phyloP scores from a whole-genome alignment of 2,329 filamentous ascomycete genomes.

The Fusarium redolens region DNA sequence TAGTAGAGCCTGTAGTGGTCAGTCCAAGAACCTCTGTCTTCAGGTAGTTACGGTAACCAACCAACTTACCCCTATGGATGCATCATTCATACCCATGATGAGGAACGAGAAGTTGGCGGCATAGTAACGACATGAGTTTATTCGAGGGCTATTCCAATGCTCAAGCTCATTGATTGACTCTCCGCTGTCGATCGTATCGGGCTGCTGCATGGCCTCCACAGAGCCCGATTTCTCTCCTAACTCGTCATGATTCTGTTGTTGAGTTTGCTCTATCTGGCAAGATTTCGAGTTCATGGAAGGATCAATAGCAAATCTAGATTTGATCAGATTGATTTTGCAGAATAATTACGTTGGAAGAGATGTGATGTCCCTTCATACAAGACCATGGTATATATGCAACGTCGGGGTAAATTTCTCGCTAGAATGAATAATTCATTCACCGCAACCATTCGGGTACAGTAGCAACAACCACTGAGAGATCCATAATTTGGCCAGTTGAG shows the following conservation, averaged over 20 bases:
- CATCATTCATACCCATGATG: slow-evolving; percentile 77
- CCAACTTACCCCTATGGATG: slow-evolving; percentile 68
- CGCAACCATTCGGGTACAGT: background rate
- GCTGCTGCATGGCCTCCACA: slow-evolving; percentile 9
- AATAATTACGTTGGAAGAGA: background rate
- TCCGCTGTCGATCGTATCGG: background rate
- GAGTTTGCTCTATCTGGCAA: background rate
- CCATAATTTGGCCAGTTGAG: background rate
- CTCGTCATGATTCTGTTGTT: slow-evolving; percentile 12
- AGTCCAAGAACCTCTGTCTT: background rate
- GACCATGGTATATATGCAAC: background rate
- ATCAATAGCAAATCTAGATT: background rate
- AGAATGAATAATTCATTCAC: slow-evolving; percentile 5
- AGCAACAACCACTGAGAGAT: background rate
- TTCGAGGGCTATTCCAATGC: slow-evolving; percentile 71
- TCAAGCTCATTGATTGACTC: slow-evolving; percentile 50
- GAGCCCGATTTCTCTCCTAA: slow-evolving; percentile 8
- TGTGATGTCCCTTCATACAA: background rate
- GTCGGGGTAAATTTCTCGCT: slow-evolving; percentile 19
- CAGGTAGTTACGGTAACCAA: too few species aligned
- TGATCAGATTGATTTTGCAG: background rate
- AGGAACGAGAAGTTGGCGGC: slow-evolving; percentile 71
- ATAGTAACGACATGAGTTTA: slow-evolving; percentile 68
- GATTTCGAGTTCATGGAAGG: background rate
- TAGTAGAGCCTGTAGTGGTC: slow-evolving; percentile 57